Conservation (phyloP, 495 filamentous ascomycete species). For the Penicillium egyptiacum region DNA sequence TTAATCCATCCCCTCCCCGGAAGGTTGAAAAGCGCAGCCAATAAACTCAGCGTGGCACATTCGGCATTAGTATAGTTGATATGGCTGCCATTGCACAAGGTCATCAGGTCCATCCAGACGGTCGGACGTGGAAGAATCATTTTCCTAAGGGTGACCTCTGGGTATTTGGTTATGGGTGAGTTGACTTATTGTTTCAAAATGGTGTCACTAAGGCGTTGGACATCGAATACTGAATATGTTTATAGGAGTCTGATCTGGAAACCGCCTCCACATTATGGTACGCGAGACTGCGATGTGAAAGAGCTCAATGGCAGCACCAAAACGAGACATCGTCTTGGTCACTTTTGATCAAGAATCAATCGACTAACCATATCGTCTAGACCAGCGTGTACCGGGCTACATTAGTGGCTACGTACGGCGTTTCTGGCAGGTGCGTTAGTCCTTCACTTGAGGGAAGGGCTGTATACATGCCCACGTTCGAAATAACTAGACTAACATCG, state of each 20-base stretch:
- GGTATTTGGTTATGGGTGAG: constrained; percentile 90
- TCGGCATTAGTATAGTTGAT: neutral
- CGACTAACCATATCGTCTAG: constrained; percentile 44
- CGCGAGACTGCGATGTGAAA: constrained; percentile 9
- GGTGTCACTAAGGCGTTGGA: neutral
- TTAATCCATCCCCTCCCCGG: neutral
- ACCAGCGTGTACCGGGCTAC: constrained; percentile 83
- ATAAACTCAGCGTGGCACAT: neutral
- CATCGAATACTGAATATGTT: neutral
- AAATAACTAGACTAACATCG: constrained; percentile 14
- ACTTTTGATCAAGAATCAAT: neutral
- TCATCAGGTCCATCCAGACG: constrained; percentile 31
- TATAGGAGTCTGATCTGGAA: constrained; percentile 95
- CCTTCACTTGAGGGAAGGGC: neutral
- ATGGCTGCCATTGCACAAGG: constrained; percentile 30
- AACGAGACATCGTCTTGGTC: neutral
- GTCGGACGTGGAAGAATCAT: constrained; percentile 45
- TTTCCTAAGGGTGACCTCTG: constrained; percentile 66
- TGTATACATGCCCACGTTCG: neutral
- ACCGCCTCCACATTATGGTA: constrained; percentile 93
- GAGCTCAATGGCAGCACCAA: neutral
- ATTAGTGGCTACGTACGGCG: constrained; percentile 91
- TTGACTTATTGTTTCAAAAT: constrained; percentile 7
- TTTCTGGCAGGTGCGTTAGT: constrained; percentile 80
- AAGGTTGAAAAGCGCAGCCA: neutral